Evolutionary conservation across 768 basidiomycete species (phyloP).

Genomic region (Xerocomellus chrysenteron): DNA sequence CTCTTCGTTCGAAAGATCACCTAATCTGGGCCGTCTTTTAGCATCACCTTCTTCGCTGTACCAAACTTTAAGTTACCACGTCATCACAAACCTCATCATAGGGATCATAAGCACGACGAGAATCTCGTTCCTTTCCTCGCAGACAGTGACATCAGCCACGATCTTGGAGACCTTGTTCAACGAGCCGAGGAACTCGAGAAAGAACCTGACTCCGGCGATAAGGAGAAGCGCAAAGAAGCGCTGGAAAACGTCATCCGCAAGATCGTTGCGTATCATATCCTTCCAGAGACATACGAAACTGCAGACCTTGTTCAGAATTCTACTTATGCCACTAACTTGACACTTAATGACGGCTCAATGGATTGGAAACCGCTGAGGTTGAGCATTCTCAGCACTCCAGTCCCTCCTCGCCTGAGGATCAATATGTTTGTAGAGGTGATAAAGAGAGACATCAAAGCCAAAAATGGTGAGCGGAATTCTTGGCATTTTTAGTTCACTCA

Average conservation of each 20-base stretch:
- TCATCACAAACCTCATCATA: slow-evolving; percentile 1
- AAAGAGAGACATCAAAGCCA: slow-evolving; percentile 6
- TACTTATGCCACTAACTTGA: slow-evolving; percentile 51
- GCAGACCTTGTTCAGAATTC: slow-evolving; percentile 48
- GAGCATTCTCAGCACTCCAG: slow-evolving; percentile 32
- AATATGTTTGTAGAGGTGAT: slow-evolving; percentile 10
- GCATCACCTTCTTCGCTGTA: slow-evolving; percentile 16
- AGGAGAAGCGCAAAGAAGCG: slow-evolving; percentile 51
- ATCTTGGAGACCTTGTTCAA: slow-evolving; percentile 8
- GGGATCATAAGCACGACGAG: not conserved
- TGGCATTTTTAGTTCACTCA: not conserved
- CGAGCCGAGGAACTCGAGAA: slow-evolving; percentile 39
- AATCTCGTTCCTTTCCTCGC: not conserved
- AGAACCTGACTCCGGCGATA: slow-evolving; percentile 43
- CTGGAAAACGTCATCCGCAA: slow-evolving; percentile 54
- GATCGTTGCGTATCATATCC: slow-evolving; percentile 43
- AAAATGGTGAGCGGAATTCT: slow-evolving; percentile 5
- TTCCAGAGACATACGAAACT: slow-evolving; percentile 41
- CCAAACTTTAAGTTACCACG: not conserved
- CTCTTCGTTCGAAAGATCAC: not conserved
- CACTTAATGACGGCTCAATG: slow-evolving; percentile 40
- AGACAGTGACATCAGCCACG: not conserved
- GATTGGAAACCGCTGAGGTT: slow-evolving; percentile 48
- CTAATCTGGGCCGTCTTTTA: not conserved
- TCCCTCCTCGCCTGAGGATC: slow-evolving; percentile 36